phyloP scores from a whole-genome alignment of 1,284 basidiomycete genomes.

The Moesziomyces sp. region DNA sequence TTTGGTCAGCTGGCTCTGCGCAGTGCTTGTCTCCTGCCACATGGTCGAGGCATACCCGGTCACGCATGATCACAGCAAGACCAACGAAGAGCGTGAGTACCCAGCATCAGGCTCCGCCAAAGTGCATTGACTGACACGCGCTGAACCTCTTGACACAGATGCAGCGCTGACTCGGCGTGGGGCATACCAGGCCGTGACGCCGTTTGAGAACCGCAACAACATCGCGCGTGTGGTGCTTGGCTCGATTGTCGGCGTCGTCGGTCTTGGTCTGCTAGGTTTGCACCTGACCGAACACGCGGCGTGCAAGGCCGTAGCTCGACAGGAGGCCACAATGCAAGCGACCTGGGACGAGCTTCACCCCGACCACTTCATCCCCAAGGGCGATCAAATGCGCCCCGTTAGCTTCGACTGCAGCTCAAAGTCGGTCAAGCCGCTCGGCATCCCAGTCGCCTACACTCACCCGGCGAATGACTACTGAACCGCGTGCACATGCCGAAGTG shows the following conservation, averaged over 20 bases:
- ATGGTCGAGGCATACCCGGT: constrained; percentile 11
- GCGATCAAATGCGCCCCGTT: constrained; percentile 34
- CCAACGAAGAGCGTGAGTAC: too few species aligned
- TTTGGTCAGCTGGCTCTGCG: background rate
- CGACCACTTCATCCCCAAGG: constrained; percentile 22
- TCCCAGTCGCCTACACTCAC: constrained; percentile 7
- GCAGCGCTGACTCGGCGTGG: background rate
- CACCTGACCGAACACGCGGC: constrained; percentile 5
- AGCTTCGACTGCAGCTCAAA: constrained; percentile 30
- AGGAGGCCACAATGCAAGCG: constrained; percentile 21
- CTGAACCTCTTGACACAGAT: constrained; percentile 1
- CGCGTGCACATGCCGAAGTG: background rate
- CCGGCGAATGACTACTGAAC: constrained; percentile 10
- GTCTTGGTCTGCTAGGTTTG: constrained; percentile 1
- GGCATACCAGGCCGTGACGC: constrained; percentile 8
- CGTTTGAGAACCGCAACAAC: constrained; percentile 2
- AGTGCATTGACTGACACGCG: too few species aligned
- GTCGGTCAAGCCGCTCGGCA: constrained; percentile 7
- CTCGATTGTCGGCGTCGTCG: background rate
- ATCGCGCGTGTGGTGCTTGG: background rate
- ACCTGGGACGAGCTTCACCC: constrained; percentile 31
- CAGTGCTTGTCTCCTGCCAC: background rate
- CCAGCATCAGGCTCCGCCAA: too few species aligned
- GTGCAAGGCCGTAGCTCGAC: constrained; percentile 13
- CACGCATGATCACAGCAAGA: background rate